Percentiles rank a stretch among this genome's conserved stretches.
phyloP scores from a whole-genome alignment of 164 flowering plant genomes.

The Litsea cubeba region DNA sequence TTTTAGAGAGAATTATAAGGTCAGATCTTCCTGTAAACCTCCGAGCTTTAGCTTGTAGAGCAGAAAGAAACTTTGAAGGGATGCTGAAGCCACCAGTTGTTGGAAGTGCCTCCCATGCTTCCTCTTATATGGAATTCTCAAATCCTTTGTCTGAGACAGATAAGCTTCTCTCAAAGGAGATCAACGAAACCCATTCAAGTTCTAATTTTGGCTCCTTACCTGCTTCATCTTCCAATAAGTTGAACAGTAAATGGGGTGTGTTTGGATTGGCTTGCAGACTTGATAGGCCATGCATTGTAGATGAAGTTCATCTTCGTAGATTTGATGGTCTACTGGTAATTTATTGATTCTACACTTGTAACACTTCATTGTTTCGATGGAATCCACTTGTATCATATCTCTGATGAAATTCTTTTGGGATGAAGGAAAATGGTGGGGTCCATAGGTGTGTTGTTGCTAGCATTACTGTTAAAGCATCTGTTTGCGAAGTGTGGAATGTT shows the following conservation, averaged over 20 bases:
- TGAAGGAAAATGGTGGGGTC: slow-evolving; percentile 96
- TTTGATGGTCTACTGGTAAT: slow-evolving; percentile 91
- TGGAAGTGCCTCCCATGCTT: slow-evolving; percentile 21
- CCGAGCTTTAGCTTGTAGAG: slow-evolving; percentile 71
- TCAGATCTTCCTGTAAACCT: slow-evolving; percentile 97
- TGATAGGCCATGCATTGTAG: slow-evolving; percentile 78
- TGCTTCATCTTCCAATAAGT: slow-evolving; percentile 35
- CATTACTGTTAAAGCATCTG: slow-evolving; percentile 92
- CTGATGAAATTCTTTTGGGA: slow-evolving; percentile 28
- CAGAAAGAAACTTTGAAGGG: slow-evolving; percentile 49
- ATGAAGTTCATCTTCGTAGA: slow-evolving; percentile 97
- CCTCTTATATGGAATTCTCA: slow-evolving; percentile 19
- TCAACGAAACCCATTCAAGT: slow-evolving; percentile 28
- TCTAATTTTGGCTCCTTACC: slow-evolving; percentile 35
- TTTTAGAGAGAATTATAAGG: slow-evolving; percentile 82
- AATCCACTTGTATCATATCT: slow-evolving; percentile 11
- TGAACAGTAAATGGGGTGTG: slow-evolving; percentile 67
- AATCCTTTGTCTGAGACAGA: slow-evolving; percentile 22
- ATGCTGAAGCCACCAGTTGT: slow-evolving; percentile 18
- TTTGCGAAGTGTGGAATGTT: slow-evolving; percentile 88
- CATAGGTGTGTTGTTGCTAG: slow-evolving; percentile 94
- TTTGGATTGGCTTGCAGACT: slow-evolving; percentile 73
- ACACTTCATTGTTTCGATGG: slow-evolving; percentile 9
- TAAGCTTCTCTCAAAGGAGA: slow-evolving; percentile 24
- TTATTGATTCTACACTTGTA: slow-evolving; percentile 18